Conservation (phyloP, 495 filamentous ascomycete genomes). For the Neurospora sp. region DNA sequence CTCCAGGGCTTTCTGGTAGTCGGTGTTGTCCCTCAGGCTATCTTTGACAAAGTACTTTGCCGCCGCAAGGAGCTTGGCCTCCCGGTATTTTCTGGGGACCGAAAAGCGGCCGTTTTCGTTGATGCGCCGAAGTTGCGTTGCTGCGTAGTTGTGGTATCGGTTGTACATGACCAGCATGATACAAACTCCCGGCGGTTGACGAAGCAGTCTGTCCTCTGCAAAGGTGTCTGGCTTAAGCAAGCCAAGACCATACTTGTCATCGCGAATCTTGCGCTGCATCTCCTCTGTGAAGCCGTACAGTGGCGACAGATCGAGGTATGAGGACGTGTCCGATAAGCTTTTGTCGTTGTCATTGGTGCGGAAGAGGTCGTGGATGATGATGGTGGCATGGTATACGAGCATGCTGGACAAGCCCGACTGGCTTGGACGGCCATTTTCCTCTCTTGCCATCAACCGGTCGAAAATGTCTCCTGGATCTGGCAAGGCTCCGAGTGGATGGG, state of each 20-base stretch:
- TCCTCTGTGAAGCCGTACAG: conserved; percentile 69
- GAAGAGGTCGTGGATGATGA: conserved; percentile 69
- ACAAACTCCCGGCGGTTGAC: conserved; percentile 68
- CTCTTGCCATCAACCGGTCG: conserved; percentile 56
- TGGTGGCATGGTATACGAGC: conserved; percentile 70
- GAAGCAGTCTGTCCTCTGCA: conserved; percentile 56
- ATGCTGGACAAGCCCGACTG: conserved; percentile 68
- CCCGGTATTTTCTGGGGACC: conserved; percentile 40
- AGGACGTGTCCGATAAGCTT: conserved; percentile 39
- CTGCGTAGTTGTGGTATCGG: conserved; percentile 72
- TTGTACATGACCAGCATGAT: conserved; percentile 58
- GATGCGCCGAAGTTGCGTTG: conserved; percentile 47
- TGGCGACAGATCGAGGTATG: conserved; percentile 68
- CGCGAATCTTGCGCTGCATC: conserved; percentile 60
- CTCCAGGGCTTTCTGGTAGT: background rate
- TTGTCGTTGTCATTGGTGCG: conserved; percentile 27
- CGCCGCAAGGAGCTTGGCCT: conserved; percentile 40
- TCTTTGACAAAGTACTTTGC: background rate
- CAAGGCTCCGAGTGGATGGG: conserved; percentile 44
- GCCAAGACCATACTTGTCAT: conserved; percentile 51
- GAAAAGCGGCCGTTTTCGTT: conserved; percentile 64
- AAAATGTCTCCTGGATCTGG: conserved; percentile 67
- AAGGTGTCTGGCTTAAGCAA: conserved; percentile 72
- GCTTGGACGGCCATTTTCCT: conserved; percentile 47
- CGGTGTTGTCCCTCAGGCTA: background rate